A percentile compares a stretch with the other conserved stretches of the same genome.
Conservation (phyloP, 148 eudicot species). For the Oxyria digyna region DNA sequence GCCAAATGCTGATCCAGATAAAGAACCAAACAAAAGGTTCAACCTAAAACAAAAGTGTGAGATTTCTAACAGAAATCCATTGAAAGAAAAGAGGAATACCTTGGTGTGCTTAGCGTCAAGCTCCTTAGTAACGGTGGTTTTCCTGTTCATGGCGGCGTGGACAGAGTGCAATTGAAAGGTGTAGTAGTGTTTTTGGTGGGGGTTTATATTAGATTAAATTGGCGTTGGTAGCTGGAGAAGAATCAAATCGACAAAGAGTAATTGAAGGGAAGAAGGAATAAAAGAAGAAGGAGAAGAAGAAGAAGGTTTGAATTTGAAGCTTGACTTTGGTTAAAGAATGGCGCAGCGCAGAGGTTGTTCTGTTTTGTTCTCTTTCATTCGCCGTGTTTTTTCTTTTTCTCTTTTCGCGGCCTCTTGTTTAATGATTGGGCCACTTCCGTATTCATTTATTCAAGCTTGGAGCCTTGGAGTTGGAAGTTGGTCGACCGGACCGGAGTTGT, state of each 20-base stretch:
- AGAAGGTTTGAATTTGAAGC: background rate
- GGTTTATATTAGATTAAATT: background rate
- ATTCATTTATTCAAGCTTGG: background rate
- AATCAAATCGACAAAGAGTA: background rate
- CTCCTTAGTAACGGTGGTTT: slow-evolving; percentile 44
- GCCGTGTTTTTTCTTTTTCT: background rate
- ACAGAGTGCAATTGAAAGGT: background rate
- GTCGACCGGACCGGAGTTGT: too few species aligned
- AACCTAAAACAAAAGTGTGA: background rate
- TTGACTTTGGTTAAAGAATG: background rate
- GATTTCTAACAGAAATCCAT: background rate
- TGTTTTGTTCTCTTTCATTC: background rate
- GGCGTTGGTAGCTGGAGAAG: background rate
- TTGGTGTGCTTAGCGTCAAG: slow-evolving; percentile 38
- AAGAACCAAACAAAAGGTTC: background rate
- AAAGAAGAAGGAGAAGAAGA: background rate
- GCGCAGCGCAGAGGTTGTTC: background rate
- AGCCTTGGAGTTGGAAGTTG: background rate
- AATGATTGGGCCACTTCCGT: background rate
- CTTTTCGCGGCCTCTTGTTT: background rate
- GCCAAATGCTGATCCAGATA: background rate
- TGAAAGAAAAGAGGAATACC: slow-evolving; percentile 15
- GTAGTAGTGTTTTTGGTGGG: background rate
- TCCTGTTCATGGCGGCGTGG: slow-evolving; percentile 31
- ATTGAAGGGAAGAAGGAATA: background rate